phyloP scores from a whole-genome alignment of 2,329 filamentous ascomycete species.

The Berkeleyomyces rouxiae region DNA sequence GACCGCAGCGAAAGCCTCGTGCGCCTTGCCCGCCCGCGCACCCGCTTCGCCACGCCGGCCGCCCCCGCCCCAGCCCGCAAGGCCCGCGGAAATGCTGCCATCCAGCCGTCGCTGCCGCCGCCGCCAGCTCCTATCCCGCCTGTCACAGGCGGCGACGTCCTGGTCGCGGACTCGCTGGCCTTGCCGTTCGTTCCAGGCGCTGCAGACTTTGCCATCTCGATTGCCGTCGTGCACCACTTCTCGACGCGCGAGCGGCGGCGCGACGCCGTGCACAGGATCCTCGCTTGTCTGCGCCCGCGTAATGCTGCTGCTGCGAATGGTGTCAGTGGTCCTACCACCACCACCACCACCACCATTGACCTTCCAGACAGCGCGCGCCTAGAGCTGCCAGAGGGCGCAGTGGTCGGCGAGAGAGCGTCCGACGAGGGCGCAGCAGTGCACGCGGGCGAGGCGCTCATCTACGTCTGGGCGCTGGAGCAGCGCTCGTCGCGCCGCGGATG shows the following conservation, averaged over 20 bases:
- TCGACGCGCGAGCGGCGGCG: conserved; percentile 59
- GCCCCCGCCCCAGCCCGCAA: conserved; percentile 32
- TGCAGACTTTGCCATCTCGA: conserved; percentile 76
- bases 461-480: conserved; percentile 94
- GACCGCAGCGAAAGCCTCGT: conserved; percentile 58
- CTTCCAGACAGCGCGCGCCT: conserved; percentile 16
- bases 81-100: conserved; percentile 18
- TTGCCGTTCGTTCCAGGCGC: conserved; percentile 52
- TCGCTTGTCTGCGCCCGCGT: conserved; percentile 41
- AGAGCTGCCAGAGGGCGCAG: conserved; percentile 2
- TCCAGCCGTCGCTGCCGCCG: conserved; percentile 11
- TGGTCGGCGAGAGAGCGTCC: conserved; percentile 21
- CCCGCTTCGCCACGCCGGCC: background rate
- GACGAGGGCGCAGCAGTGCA: background rate
- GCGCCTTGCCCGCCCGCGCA: conserved; percentile 50
- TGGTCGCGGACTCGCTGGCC: conserved; percentile 69
- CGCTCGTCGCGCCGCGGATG: conserved; percentile 71
- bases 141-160: conserved; percentile 39
- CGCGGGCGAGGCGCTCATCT: conserved; percentile 56
- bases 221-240: conserved; percentile 88
- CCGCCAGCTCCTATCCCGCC: background rate
- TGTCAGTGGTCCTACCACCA: too few species aligned
- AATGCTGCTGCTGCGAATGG: background rate
- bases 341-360: conserved; percentile 1
- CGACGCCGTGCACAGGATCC: conserved; percentile 53